A percentile compares a stretch with the other conserved stretches of the same genome.
phyloP scores from a whole-genome alignment of 2,329 filamentous ascomycete genomes.

The Pseudohalonectria lignicola region DNA sequence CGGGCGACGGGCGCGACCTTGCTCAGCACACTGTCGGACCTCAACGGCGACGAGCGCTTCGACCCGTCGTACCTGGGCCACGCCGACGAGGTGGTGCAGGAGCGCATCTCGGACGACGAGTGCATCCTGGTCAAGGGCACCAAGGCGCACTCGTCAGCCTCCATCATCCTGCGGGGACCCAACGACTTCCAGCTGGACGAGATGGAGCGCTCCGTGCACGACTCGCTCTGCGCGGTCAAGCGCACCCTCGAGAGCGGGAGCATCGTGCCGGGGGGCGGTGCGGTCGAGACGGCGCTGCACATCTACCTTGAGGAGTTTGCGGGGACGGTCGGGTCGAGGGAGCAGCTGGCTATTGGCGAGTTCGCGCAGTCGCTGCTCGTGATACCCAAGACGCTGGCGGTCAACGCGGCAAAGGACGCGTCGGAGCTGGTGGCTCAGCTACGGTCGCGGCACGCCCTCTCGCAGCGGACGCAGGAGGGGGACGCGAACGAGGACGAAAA shows the following conservation, averaged over 20 bases:
- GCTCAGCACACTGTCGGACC: constrained; percentile 84
- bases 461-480: constrained; percentile 83
- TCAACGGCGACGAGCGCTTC: constrained; percentile 96
- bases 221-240: constrained; percentile 94
- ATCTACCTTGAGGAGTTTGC: constrained; percentile 99
- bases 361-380: constrained; percentile 91
- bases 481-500: constrained; percentile 80
- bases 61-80: constrained; percentile 80
- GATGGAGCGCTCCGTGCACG: constrained; percentile 98
- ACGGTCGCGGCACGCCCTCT: constrained; percentile 85
- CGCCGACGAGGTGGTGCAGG: constrained; percentile 94
- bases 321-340: constrained; percentile 89
- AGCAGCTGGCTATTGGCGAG: constrained; percentile 95
- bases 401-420: constrained; percentile 94
- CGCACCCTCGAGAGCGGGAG: constrained; percentile 91
- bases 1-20: constrained; percentile 91
- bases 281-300: constrained; percentile 96
- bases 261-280: constrained; percentile 92
- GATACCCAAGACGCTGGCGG: constrained; percentile 90
- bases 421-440: constrained; percentile 93
- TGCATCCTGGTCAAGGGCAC: constrained; percentile 95
- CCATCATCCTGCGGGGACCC: constrained; percentile 86
- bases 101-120: constrained; percentile 97
- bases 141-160: constrained; percentile 87
- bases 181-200: constrained; percentile 97